Evolutionary conservation across 2,329 filamentous ascomycete species (phyloP), one percentile per base, ranked within the genome.

Genomic region (Ophidiomyces ophidiicola): DNA sequence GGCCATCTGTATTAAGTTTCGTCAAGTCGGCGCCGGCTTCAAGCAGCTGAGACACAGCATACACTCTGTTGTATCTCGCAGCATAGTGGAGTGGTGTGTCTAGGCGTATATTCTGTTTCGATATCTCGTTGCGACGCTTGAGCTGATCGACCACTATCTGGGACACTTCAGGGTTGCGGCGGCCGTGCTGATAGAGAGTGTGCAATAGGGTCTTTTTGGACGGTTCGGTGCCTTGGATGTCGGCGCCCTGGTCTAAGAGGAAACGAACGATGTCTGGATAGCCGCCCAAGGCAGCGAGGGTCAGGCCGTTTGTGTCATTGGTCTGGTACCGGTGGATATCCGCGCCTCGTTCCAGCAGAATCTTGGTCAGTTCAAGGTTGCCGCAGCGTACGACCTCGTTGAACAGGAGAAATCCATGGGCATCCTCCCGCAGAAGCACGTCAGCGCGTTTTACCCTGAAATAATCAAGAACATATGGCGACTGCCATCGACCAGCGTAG

Each of bases 241-340:
- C 50, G 1, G 53, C 53, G 19, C 48, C 47, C 7, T 46, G 42
- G 5, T 44, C 39, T 1, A 57, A 35, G 2, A 58, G 47, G n/a
- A 49, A 38, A 14, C 50, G 41, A 10, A 53, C 48, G n/a, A 54
- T 44, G 12, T 44, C 36, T 26, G 50, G 50, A 25, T 50, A 48
- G 21, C 46, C 48, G n/a, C 48, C 32, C 6, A 36, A 26, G 24
- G 53, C 49, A 3, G 52, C 53, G 10, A 36, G 43, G 25, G 48
- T 28, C 15, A 39, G n/a, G 2, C 29, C 20, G 10, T 32, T 21
- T 6, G 23, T 12, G 8, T 39, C 29, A 14, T 20, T 21, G 6
- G n/a, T 26, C 8, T 21, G 28, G 17, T 33, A 31, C 14, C 11
- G 29, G 30, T 39, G 32, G 30, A 39, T 24, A 15, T 39, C 30